Evolutionary conservation across 2,329 filamentous ascomycete genomes (phyloP).

Genomic region (Ceratocystis lukuohia): DNA sequence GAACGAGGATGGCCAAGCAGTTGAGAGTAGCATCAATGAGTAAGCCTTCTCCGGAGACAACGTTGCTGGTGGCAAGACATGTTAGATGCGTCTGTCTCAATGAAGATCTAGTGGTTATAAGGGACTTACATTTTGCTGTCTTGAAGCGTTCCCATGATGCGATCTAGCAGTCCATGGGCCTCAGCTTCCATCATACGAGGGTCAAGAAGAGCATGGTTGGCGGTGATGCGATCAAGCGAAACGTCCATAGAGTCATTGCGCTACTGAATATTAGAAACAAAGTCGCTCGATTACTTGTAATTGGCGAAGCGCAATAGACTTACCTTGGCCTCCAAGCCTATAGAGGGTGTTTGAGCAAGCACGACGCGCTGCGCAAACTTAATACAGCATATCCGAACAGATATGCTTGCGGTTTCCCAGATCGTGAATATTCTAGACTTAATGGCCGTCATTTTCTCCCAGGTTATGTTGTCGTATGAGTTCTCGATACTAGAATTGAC

Average conservation of each 20-base stretch:
- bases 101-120: too few relatives aligned
- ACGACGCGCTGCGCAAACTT: slow-evolving; percentile 94
- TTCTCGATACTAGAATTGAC: slow-evolving; percentile 60
- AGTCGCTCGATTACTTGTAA: slow-evolving; percentile 2
- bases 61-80: slow-evolving; percentile 19
- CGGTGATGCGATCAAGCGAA: slow-evolving; percentile 72
- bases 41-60: slow-evolving; percentile 56
- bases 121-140: slow-evolving; percentile 40
- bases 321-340: slow-evolving; percentile 72
- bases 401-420: slow-evolving; percentile 67
- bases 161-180: slow-evolving; percentile 77
- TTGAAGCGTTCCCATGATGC: slow-evolving; percentile 72
- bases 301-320: slow-evolving; percentile 25
- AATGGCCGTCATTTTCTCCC: slow-evolving; percentile 78
- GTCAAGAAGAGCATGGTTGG: slow-evolving; percentile 68
- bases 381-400: slow-evolving; percentile 84
- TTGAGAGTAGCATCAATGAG: slow-evolving; percentile 87
- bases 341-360: slow-evolving; percentile 75
- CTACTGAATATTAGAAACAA: slow-evolving; percentile 24
- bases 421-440: slow-evolving; percentile 78
- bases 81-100: slow-evolving; percentile 4
- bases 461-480: slow-evolving; percentile 64
- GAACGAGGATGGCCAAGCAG: slow-evolving; percentile 67
- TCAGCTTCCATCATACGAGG: slow-evolving; percentile 79
- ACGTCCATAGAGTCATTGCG: slow-evolving; percentile 51